Conservation (phyloP, 2,329 filamentous ascomycete species). For the Fusarium albidum region DNA sequence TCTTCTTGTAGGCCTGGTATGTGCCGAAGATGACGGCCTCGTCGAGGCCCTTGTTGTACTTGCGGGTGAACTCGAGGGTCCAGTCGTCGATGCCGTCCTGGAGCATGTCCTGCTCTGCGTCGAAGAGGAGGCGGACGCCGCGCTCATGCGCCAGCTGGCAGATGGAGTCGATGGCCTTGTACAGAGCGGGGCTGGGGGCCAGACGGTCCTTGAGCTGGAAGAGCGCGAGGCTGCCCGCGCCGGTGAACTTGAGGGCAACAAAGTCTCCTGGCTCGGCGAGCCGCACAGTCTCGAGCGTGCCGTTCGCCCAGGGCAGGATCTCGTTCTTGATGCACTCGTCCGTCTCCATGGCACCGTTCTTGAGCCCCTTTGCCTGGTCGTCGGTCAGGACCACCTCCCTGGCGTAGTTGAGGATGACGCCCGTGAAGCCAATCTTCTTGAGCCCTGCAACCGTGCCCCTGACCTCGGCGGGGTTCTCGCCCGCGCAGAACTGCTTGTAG, state of each 20-base stretch:
- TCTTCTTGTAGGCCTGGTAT: constrained; percentile 80
- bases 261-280: constrained; percentile 71
- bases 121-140: constrained; percentile 79
- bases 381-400: constrained; percentile 78
- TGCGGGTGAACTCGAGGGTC: constrained; percentile 78
- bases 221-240: constrained; percentile 78
- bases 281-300: constrained; percentile 76
- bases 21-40: constrained; percentile 80
- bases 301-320: constrained; percentile 75
- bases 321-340: constrained; percentile 63
- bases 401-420: constrained; percentile 86
- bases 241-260: constrained; percentile 80
- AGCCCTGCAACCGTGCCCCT: constrained; percentile 69
- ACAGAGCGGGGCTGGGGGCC: constrained; percentile 70
- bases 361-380: constrained; percentile 55
- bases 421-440: constrained; percentile 79
- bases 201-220: constrained; percentile 70
- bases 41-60: constrained; percentile 73
- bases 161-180: constrained; percentile 75
- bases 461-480: constrained; percentile 76
- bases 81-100: constrained; percentile 84
- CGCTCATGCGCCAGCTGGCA: constrained; percentile 75
- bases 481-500: constrained; percentile 91
- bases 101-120: constrained; percentile 83
- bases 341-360: constrained; percentile 56